Evolutionary conservation across 1,284 basidiomycete genomes (phyloP), one percentile per base, ranked within the genome.

Genomic region (Spongispora temasekensis): DNA sequence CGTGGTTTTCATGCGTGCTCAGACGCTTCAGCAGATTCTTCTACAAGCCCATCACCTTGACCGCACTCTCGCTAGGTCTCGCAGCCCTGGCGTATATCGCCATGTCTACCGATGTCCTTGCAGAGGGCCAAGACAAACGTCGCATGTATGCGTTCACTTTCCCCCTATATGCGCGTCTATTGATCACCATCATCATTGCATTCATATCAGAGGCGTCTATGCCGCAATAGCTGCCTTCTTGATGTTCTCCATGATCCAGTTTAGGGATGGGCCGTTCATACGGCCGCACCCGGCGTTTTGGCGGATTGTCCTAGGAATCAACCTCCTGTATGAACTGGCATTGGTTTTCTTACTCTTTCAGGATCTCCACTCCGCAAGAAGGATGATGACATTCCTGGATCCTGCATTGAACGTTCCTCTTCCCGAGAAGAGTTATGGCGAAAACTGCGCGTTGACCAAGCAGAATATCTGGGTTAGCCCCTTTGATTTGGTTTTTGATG

Each of bases 261-360:
- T 93, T 71, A 88, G 91, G 59, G 91, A 94, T 71, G 91, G 91
- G 1, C 91, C 91, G 28, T 91, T 88, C 69, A 80, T 90, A 70
- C 84, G 89, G 53, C 88, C 88, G 0, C 88, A 89, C 71, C 87
- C 88, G 62, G 87, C 86, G 21, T 89, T 91, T 73, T 92, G 90
- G 90, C 81, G 90, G 58, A 76, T 86, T 40, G 81, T 91, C 2
- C 78, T 93, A 27, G 91, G 91, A 13, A 76, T 91, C 61, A 94
- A 94, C 74, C 74, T 94, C 17, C 78, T 93, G 28, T 94, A 94
- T 71, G 90, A 92, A 71, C 78, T 93, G 46, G 85, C 83, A 4
- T 78, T 94, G 42, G 91, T 93, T 55, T 94, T 93, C 75, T 73
- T 94, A 34, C 81, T 93, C 53, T 94, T 93, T 75, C 91, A 94